These are phyloP conservation scores for Leccinellum albellum DNA, from an alignment of 768 basidiomycete species.

Conservation along the genomic window DNA sequence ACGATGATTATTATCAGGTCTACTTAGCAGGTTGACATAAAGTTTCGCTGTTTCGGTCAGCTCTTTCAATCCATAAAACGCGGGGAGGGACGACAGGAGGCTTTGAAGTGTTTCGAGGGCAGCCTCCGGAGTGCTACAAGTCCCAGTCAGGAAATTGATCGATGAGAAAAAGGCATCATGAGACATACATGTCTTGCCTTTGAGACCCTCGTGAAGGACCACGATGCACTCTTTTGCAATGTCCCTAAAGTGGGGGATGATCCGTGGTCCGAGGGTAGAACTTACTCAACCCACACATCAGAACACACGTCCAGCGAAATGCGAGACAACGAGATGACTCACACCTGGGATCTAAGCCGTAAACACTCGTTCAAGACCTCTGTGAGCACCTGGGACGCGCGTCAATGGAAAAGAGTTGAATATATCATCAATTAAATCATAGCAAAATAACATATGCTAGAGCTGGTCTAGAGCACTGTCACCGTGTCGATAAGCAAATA, in stretches of 20 bases:
- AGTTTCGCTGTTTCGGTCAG: slow-evolving; percentile 53
- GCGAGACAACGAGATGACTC: slow-evolving; percentile 19
- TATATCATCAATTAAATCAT: too few species aligned
- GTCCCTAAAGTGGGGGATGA: slow-evolving; percentile 80
- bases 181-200: slow-evolving; percentile 35
- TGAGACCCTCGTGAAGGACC: slow-evolving; percentile 42
- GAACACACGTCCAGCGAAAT: slow-evolving; percentile 2
- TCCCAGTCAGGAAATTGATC: background rate
- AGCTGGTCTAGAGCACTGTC: too few species aligned
- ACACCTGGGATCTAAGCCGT: slow-evolving; percentile 57
- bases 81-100: slow-evolving; percentile 72
- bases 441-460: too few species aligned
- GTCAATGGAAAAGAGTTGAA: too few species aligned
- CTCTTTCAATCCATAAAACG: slow-evolving; percentile 72
- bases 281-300: slow-evolving; percentile 44
- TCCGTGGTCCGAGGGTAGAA: slow-evolving; percentile 74
- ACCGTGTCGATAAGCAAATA: too few species aligned
- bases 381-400: slow-evolving; percentile 49
- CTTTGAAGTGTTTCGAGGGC: slow-evolving; percentile 53
- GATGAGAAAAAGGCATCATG: background rate
- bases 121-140: slow-evolving; percentile 31
- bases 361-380: slow-evolving; percentile 66
- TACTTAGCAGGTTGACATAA: too few species aligned
- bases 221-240: slow-evolving; percentile 58
- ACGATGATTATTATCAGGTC: too few species aligned